Evolutionary conservation across 352 stramenopile genomes (phyloP).

Genomic region (Pythium brachiatum): DNA sequence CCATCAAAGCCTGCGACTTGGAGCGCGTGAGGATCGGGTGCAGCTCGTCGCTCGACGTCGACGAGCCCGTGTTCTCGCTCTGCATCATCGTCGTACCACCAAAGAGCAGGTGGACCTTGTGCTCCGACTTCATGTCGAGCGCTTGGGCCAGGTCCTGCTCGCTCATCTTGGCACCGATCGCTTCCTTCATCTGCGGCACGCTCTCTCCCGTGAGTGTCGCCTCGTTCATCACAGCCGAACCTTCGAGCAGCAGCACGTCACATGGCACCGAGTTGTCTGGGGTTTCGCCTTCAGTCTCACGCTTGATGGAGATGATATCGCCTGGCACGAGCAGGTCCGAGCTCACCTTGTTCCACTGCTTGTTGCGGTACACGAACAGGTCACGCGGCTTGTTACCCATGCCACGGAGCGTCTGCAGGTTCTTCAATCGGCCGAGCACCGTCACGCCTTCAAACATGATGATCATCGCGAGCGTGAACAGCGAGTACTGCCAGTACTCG

Average conservation of each 20-base stretch:
- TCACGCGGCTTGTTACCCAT: conserved; percentile 90
- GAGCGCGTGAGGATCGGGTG: conserved; percentile 21
- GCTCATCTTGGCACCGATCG: conserved; percentile 76
- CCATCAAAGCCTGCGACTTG: conserved; percentile 19
- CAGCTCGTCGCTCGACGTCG: conserved; percentile 9
- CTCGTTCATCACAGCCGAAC: conserved; percentile 97
- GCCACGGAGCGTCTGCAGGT: conserved; percentile 92
- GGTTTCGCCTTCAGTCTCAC: conserved; percentile 74
- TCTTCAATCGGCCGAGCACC: conserved; percentile 94
- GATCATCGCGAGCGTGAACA: conserved; percentile 99
- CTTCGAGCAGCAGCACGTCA: conserved; percentile 95
- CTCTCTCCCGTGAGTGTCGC: conserved; percentile 98
- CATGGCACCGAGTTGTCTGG: conserved; percentile 89
- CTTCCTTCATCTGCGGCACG: conserved; percentile 98
- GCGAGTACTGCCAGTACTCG: conserved; percentile 99
- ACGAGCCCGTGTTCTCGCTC: conserved; percentile 44
- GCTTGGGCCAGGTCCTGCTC: conserved; percentile 63
- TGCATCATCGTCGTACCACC: conserved; percentile 92
- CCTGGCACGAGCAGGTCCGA: conserved; percentile 91
- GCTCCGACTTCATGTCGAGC: conserved; percentile 83
- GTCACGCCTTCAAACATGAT: conserved; percentile 98
- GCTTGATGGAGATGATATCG: conserved; percentile 93
- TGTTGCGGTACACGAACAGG: conserved; percentile 90
- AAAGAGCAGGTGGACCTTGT: conserved; percentile 92
- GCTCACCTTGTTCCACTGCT: conserved; percentile 78